Evolutionary conservation across 176 grass and related monocot species (phyloP).

Genomic region (Poa annua): DNA sequence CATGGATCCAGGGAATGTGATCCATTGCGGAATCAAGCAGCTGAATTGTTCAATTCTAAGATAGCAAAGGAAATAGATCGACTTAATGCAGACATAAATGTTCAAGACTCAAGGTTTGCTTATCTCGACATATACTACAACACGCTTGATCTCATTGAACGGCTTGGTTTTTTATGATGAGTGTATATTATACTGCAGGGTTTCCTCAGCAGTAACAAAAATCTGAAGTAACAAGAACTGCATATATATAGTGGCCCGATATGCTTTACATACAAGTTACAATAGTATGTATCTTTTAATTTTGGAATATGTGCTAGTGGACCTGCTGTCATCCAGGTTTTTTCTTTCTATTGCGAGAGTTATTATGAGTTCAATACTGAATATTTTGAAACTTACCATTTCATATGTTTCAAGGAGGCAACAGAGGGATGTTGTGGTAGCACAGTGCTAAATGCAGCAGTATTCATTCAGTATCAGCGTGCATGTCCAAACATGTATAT

Average conservation of each 20-base stretch:
- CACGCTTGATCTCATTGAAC: conserved; percentile 50
- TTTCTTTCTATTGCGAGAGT: no score
- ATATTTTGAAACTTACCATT: neutral
- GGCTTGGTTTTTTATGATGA: conserved; percentile 47
- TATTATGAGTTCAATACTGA: neutral
- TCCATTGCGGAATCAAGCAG: conserved; percentile 48
- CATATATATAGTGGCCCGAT: neutral
- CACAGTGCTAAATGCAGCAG: conserved; percentile 27
- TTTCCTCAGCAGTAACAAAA: neutral
- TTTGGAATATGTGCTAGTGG: neutral
- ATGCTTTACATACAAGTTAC: neutral
- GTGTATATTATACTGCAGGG: neutral
- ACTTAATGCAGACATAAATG: conserved; percentile 30
- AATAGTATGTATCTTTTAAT: neutral
- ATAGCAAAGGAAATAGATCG: conserved; percentile 36
- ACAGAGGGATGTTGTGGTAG: conserved; percentile 37
- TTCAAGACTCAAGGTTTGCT: conserved; percentile 32
- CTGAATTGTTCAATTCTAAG: conserved; percentile 53
- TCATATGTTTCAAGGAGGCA: conserved; percentile 47
- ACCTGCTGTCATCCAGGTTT: neutral
- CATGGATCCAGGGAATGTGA: conserved; percentile 50
- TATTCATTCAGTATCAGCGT: conserved; percentile 48
- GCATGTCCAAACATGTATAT: no score
- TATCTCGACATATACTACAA: conserved; percentile 68
- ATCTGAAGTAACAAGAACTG: neutral